These are phyloP conservation scores for Zopfochytrium polystomum DNA, from an alignment of 371 early-diverging fungal genomes.

Conservation along the genomic window DNA sequence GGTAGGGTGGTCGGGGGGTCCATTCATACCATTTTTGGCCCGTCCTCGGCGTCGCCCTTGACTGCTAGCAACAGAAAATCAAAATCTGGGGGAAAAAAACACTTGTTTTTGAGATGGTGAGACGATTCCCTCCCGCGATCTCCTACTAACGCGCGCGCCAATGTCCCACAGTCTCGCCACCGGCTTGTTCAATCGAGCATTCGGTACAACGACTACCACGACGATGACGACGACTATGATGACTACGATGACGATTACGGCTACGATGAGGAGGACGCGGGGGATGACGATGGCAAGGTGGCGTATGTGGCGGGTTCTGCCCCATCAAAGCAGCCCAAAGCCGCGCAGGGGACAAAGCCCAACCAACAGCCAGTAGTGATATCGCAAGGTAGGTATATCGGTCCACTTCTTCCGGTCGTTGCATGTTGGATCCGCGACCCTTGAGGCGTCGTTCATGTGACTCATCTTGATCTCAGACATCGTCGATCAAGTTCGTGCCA, in stretches of 20 bases:
- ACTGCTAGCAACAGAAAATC: too few species aligned
- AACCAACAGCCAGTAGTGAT: neutral
- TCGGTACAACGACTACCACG: slow-evolving; percentile 3
- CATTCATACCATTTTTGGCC: too few species aligned
- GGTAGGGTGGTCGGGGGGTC: too few species aligned
- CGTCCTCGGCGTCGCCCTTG: too few species aligned
- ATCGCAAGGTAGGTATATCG: neutral
- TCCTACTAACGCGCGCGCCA: neutral
- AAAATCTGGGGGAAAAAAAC: too few species aligned
- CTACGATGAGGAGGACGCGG: slow-evolving; percentile 40
- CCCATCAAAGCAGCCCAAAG: neutral
- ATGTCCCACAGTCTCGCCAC: slow-evolving; percentile 19
- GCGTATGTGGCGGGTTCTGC: neutral
- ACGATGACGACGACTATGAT: slow-evolving; percentile 13
- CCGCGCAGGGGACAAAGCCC: neutral
- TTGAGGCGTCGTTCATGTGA: neutral
- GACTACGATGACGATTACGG: slow-evolving; percentile 37
- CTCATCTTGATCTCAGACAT: neutral
- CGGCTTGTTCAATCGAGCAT: slow-evolving; percentile 4
- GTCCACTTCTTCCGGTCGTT: neutral
- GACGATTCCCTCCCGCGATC: too few species aligned
- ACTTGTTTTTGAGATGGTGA: too few species aligned
- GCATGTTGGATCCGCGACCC: neutral
- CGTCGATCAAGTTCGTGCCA: neutral
- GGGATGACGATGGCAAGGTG: neutral